A percentile compares a stretch with the other conserved stretches of the same genome.
phyloP scores from a whole-genome alignment of 352 stramenopile genomes.

The Lagenidium giganteum region DNA sequence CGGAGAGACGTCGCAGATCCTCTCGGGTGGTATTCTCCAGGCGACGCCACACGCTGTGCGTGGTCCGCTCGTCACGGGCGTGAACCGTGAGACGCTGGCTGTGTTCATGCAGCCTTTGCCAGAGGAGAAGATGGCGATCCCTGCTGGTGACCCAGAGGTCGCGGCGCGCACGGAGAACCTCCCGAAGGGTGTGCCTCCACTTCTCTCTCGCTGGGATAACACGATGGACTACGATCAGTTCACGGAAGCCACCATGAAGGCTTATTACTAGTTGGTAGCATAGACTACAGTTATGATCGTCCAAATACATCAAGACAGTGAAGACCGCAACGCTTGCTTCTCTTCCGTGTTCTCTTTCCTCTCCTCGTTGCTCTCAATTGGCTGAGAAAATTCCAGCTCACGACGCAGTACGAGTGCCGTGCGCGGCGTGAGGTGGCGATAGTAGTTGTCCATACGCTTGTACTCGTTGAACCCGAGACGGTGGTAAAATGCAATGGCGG shows the following conservation, averaged over 20 bases:
- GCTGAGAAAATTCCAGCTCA: no score
- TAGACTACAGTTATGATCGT: background rate
- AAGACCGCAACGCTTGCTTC: no score
- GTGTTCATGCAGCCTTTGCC: slow-evolving; percentile 97
- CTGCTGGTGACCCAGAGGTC: slow-evolving; percentile 30
- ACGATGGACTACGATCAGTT: slow-evolving; percentile 91
- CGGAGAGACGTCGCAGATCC: slow-evolving; percentile 94
- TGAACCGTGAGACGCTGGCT: slow-evolving; percentile 91
- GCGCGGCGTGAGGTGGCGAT: slow-evolving; percentile 50
- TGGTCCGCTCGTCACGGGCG: slow-evolving; percentile 56
- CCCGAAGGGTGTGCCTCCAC: slow-evolving; percentile 70
- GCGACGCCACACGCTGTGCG: slow-evolving; percentile 91
- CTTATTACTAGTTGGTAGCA: slow-evolving; percentile 65
- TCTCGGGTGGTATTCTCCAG: slow-evolving; percentile 89
- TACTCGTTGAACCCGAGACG: slow-evolving; percentile 40
- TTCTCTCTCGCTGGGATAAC: slow-evolving; percentile 85
- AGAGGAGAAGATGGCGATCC: slow-evolving; percentile 76
- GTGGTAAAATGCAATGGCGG: slow-evolving; percentile 58
- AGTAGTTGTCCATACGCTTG: slow-evolving; percentile 50
- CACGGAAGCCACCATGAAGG: slow-evolving; percentile 85
- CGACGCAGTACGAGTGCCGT: slow-evolving; percentile 32
- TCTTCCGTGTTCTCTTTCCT: background rate
- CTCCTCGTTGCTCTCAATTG: background rate
- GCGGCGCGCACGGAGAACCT: slow-evolving; percentile 70
- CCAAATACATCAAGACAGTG: background rate